phyloP scores from a whole-genome alignment of 2,329 filamentous ascomycete species.

The Fusarium sp. region DNA sequence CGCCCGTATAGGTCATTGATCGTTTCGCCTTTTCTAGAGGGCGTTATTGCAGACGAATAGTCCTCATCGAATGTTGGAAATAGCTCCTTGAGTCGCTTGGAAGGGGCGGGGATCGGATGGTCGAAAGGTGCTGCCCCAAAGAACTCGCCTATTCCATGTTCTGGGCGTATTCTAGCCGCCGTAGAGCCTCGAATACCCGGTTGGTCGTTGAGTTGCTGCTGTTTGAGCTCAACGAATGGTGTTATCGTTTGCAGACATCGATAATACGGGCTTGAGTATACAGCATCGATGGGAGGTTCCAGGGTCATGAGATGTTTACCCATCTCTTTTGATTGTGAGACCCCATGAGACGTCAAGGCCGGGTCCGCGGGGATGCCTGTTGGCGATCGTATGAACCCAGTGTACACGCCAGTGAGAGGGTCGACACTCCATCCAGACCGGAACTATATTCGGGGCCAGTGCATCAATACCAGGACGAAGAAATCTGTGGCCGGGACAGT shows the following conservation, averaged over 20 bases:
- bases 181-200: constrained; percentile 16
- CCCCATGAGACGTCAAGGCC: constrained; percentile 85
- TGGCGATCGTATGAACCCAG: constrained; percentile 76
- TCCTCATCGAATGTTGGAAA: constrained; percentile 70
- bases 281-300: constrained; percentile 73
- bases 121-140: constrained; percentile 87
- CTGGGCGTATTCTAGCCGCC: constrained; percentile 59
- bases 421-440: constrained; percentile 91
- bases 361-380: constrained; percentile 91
- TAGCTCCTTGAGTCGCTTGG: constrained; percentile 68
- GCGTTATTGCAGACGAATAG: constrained; percentile 72
- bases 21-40: constrained; percentile 78
- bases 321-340: constrained; percentile 83
- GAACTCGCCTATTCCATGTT: constrained; percentile 80
- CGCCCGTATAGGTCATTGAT: constrained; percentile 83
- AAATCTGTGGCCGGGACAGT: background rate
- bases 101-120: constrained; percentile 80
- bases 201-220: constrained; percentile 26
- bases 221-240: constrained; percentile 67
- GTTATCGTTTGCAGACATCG: constrained; percentile 85
- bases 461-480: constrained; percentile 22
- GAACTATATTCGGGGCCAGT: constrained; percentile 66
- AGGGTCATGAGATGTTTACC: constrained; percentile 70
- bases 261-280: constrained; percentile 90
- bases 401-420: constrained; percentile 80